Base-by-base conservation (phyloP, 2,329 filamentous ascomycete species). In the Botrytis pseudocinerea region DNA sequence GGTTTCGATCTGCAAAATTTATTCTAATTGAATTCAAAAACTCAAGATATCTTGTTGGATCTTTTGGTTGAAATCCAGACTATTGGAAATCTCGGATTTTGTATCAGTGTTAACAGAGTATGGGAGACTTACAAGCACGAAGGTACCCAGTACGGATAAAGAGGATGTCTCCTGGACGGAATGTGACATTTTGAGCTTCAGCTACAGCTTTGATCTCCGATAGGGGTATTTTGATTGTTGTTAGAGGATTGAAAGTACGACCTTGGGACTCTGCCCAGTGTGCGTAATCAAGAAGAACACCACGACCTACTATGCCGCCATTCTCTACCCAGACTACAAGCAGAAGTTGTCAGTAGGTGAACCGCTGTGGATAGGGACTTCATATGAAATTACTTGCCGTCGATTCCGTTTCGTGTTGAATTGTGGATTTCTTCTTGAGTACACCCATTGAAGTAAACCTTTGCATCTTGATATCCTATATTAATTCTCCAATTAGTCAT, bases 181-280 rank as follows among this genome's bases (percentile, higher is more conserved):
- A 79, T 35, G 78, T 70, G 0, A 84, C 78, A 2, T 81, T 80
- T 22, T 82, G 80, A 51, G 82, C 79, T 35, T 75, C 69, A 0
- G 82, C 74, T 73, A 85, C 81, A 2, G 79, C 78, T 70, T 82
- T 77, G 12, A 83, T 74, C 2, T 82, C 74, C 1, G 75, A 74
- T 9, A 80, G 69, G 2, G 79, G 68, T 59, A 81, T 81, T 35
- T 75, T 69, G 8, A 71, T 76, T 16, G 64, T 76, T 54, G 87
- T 89, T 75, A 87, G 85, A 2, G 89, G 82, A 73, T 91, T 85
- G 54, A 88, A 88, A 65, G 84, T 77, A 70, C 91, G 86, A 48
- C 85, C 86, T 63, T 89, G 85, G 54, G 82, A 82, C 28, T 84
- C 83, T 2, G 90, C 89, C 86, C 90, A 93, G 16, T 64, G 42